A percentile compares a stretch with the other conserved stretches of the same genome.
These are phyloP conservation scores for Penicillium sp. DNA, from an alignment of 2,329 filamentous ascomycete species.

Conservation along the genomic window DNA sequence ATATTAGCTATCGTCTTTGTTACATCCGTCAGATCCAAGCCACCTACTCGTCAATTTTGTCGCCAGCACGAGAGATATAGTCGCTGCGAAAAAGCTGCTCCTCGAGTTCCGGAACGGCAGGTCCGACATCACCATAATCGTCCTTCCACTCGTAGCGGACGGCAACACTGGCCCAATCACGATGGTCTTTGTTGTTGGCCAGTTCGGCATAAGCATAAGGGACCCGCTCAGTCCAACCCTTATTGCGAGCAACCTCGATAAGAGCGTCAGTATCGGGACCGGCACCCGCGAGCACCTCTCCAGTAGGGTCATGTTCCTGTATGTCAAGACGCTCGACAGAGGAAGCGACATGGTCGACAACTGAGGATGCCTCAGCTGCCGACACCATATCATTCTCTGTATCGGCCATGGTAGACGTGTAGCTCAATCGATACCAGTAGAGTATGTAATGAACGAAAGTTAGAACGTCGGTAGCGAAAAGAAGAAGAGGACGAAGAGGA, in stretches of 20 bases:
- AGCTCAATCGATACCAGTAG: no score
- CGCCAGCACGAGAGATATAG: slow-evolving; percentile 52
- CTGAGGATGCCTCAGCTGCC: neutral
- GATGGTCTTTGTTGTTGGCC: slow-evolving; percentile 28
- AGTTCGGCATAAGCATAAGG: slow-evolving; percentile 36
- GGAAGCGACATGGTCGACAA: neutral
- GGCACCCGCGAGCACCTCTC: slow-evolving; percentile 1
- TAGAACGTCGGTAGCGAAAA: no score
- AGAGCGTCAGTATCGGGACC: slow-evolving; percentile 19
- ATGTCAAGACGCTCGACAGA: neutral
- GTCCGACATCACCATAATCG: slow-evolving; percentile 81
- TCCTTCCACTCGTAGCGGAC: slow-evolving; percentile 77
- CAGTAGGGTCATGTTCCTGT: neutral
- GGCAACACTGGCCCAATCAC: slow-evolving; percentile 55
- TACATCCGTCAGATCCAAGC: neutral
- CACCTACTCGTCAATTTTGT: slow-evolving; percentile 61
- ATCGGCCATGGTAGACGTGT: neutral
- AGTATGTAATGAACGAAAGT: no score
- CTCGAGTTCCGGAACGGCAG: slow-evolving; percentile 67
- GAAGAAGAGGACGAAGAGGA: no score
- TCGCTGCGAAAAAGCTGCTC: slow-evolving; percentile 64
- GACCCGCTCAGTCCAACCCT: slow-evolving; percentile 39
- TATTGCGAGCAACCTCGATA: slow-evolving; percentile 31
- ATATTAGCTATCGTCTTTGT: neutral
- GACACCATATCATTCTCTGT: neutral